Conservation (phyloP, 202 grass and related monocot species). For the Zizania palustris region DNA sequence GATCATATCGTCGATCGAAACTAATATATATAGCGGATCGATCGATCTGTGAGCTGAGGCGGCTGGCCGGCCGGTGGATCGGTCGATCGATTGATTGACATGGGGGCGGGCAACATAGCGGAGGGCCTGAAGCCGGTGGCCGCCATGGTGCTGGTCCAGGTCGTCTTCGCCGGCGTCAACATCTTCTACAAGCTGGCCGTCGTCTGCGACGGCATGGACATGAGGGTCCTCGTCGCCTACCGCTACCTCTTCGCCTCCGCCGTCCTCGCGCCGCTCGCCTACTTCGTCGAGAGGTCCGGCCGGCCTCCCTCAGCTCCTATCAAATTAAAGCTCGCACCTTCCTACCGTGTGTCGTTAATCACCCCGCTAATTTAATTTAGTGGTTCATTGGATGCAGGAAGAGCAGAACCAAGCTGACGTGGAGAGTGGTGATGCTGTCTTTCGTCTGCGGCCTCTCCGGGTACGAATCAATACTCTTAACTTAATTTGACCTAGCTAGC, state of each 20-base stretch:
- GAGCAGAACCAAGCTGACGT: conserved; percentile 65
- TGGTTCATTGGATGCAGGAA: conserved; percentile 51
- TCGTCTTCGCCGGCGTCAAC: conserved; percentile 71
- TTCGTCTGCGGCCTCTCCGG: conserved; percentile 75
- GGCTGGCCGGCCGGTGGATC: too few species aligned
- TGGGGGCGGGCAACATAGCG: conserved; percentile 33
- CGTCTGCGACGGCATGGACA: conserved; percentile 87
- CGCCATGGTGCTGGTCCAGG: conserved; percentile 74
- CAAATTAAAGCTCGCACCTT: too few species aligned
- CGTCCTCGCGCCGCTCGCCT: conserved; percentile 68
- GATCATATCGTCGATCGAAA: too few species aligned
- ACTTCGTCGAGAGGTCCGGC: conserved; percentile 83
- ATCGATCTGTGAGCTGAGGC: too few species aligned
- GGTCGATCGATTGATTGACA: not conserved
- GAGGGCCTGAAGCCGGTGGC: conserved; percentile 49
- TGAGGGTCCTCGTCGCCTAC: conserved; percentile 72
- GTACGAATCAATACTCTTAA: conserved; percentile 45
- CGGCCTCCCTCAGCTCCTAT: too few species aligned
- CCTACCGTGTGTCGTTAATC: too few species aligned
- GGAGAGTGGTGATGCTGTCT: conserved; percentile 62
- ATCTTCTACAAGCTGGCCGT: conserved; percentile 92
- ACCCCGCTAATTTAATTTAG: too few species aligned
- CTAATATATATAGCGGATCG: too few species aligned
- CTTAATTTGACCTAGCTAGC: too few species aligned
- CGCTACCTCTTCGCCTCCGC: conserved; percentile 78